Evolutionary conservation across 345 rosid species (phyloP), one percentile per base, ranked within the genome.

Genomic region (Eucalyptus pauciflora): DNA sequence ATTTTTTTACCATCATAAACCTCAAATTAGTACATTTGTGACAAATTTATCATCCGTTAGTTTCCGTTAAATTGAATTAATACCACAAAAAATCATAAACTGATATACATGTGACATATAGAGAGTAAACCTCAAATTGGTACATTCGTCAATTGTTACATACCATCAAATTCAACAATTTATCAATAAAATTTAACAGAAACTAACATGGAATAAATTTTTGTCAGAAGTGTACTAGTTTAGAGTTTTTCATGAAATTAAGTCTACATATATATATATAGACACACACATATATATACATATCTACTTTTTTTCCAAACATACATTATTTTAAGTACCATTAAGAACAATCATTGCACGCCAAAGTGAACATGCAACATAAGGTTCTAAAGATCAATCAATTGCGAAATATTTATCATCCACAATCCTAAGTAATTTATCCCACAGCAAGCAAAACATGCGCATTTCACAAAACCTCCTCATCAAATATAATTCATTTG

Each of bases 101-200:
- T 20, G 0, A 20, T 52, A 52, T 52, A 52, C 58, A 0, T 1
- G 0, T 20, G 5, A 20, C 25, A 20, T 52, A 20, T 8, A 52
- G 0, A 52, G 25, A 52, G 5, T 52, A 52, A 52, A 52, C 5
- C 58, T 52, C 10, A 52, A 52, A 3, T 52, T 20, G 10, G 2
- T 52, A 52, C 5, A 20, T 20, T 52, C 1, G 10, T 3, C 25
- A 52, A 20, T 52, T 52, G 58, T 52, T 8, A 52, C 20, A 52
- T 18, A 20, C 10, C 25, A 52, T 52, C 58, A 3, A 52, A 52
- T 52, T 52, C 10, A 52, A 52, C 5, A 52, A 7, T 52, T 20
- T 20, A 52, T 52, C 25, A 52, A 1, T 4, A 52, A 52, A 52
- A 52, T 18, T 52, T 52, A 52, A 52, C 0, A 0, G 0, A 52